Percentiles rank a stretch among this genome's conserved stretches.
These are phyloP conservation scores for Mycena pura DNA, from an alignment of 768 basidiomycete species.

Conservation along the genomic window DNA sequence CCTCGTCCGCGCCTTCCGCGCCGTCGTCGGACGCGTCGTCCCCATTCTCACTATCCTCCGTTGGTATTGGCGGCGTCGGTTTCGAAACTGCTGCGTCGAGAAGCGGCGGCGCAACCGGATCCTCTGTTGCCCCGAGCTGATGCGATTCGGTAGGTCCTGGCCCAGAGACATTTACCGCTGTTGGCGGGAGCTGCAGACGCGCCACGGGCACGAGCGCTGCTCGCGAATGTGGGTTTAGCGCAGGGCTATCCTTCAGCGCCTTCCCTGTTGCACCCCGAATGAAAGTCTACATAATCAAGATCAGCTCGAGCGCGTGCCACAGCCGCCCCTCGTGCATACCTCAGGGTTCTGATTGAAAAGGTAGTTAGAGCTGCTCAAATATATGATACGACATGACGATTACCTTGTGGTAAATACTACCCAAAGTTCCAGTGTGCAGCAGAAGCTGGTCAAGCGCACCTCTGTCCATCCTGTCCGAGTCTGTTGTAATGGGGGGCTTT, in stretches of 20 bases:
- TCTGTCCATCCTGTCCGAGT: constrained; percentile 97
- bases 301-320: too few species aligned
- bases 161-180: constrained; percentile 59
- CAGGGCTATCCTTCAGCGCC: constrained; percentile 86
- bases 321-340: too few species aligned
- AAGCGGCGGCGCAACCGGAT: constrained; percentile 29
- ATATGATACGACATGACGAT: too few species aligned
- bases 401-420: constrained; percentile 93
- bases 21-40: constrained; percentile 38
- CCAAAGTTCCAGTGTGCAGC: constrained; percentile 90
- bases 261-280: constrained; percentile 89
- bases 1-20: constrained; percentile 51
- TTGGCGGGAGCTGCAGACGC: constrained; percentile 55
- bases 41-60: constrained; percentile 24
- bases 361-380: too few species aligned
- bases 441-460: constrained; percentile 94
- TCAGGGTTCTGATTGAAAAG: constrained; percentile 68
- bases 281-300: constrained; percentile 68
- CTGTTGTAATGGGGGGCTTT: constrained; percentile 97
- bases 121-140: constrained; percentile 28
- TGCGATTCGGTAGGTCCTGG: constrained; percentile 67
- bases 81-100: constrained; percentile 37
- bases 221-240: constrained; percentile 83
- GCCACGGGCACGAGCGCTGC: constrained; percentile 70
- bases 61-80: constrained; percentile 41